phyloP scores from a whole-genome alignment of 2,329 filamentous ascomycete genomes.

The Neofusicoccum sp. region DNA sequence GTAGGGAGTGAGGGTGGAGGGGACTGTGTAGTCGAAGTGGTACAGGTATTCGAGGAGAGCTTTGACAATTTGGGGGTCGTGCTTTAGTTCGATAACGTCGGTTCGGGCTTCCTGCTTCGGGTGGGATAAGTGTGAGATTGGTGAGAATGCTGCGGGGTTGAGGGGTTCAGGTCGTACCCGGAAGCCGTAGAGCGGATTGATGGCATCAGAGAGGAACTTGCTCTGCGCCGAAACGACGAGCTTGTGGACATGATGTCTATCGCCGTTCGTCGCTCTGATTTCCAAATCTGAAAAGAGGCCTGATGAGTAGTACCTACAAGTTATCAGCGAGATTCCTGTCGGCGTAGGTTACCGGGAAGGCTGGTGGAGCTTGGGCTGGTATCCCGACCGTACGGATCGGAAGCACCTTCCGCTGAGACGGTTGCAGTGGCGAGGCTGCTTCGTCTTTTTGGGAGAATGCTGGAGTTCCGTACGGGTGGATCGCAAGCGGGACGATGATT shows the following conservation, averaged over 20 bases:
- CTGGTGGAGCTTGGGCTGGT: no score
- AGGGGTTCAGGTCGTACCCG: background rate
- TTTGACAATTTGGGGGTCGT: constrained; percentile 9
- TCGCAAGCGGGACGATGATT: no score
- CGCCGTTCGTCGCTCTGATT: background rate
- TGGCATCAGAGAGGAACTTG: constrained; percentile 8
- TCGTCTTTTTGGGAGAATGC: no score
- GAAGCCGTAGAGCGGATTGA: constrained; percentile 1
- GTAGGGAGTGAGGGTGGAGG: background rate
- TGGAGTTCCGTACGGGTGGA: no score
- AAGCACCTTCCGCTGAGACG: no score
- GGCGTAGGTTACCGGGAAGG: background rate
- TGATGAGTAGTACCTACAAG: background rate
- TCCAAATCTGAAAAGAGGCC: background rate
- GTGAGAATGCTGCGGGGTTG: background rate
- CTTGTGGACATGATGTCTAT: constrained; percentile 12
- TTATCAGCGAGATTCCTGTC: background rate
- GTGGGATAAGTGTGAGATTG: background rate
- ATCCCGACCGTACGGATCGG: no score
- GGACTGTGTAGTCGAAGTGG: constrained; percentile 21
- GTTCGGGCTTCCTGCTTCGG: background rate
- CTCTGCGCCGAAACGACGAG: constrained; percentile 9
- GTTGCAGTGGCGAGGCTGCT: no score
- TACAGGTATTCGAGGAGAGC: constrained; percentile 20
- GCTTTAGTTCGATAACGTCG: background rate